Percentiles rank a stretch among this genome's conserved stretches.
Evolutionary conservation across 257 asterid species (phyloP).

Genomic region (Solanum paucissectum): DNA sequence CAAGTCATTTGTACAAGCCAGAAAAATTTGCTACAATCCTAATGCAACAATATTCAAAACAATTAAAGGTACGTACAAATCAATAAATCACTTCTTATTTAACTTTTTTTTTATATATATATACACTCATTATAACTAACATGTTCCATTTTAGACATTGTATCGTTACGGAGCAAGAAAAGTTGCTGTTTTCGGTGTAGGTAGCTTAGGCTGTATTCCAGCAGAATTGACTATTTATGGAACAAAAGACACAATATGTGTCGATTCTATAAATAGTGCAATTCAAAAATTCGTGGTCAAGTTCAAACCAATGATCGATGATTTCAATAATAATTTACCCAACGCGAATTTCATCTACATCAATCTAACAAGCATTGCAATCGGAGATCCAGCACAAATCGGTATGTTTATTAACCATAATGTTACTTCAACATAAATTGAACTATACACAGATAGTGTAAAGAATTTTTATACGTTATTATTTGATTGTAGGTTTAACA

Average conservation of each 20-base stretch:
- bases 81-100: neutral
- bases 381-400: neutral
- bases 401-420: neutral
- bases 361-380: neutral
- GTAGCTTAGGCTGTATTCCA: conserved; percentile 34
- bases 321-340: conserved; percentile 8
- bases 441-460: neutral
- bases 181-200: conserved; percentile 23
- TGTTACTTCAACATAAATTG: neutral
- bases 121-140: neutral
- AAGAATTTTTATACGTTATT: neutral
- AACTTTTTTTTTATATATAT: neutral
- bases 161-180: conserved; percentile 38
- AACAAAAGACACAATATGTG: conserved; percentile 16
- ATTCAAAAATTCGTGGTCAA: conserved; percentile 13
- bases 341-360: conserved; percentile 19
- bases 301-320: conserved; percentile 12
- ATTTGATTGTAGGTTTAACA: conserved; percentile 15
- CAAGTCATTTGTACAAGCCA: conserved; percentile 21
- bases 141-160: conserved; percentile 13
- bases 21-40: neutral
- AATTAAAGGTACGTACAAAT: conserved; percentile 7
- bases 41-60: neutral
- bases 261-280: conserved; percentile 17
- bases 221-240: conserved; percentile 13